Conservation (phyloP, 2,329 filamentous ascomycete genomes). For the Phoma sp. region DNA sequence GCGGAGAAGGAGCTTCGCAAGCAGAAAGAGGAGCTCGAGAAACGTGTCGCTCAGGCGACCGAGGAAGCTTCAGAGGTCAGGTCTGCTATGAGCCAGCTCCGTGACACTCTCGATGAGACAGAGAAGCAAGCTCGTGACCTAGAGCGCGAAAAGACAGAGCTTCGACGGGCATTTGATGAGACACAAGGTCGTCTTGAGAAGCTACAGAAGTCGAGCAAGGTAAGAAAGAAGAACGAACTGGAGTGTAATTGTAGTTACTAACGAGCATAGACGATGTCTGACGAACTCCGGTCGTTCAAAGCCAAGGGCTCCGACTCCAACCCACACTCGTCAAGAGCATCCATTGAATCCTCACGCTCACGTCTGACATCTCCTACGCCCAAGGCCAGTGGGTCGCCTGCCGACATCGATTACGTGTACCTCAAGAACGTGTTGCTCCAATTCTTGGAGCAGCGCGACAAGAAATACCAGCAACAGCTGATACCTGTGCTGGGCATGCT, state of each 20-base stretch:
- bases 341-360: conserved; percentile 60
- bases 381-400: conserved; percentile 43
- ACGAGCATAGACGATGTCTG: conserved; percentile 56
- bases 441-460: conserved; percentile 81
- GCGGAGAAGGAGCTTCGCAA: conserved; percentile 76
- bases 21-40: conserved; percentile 77
- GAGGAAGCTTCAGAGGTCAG: conserved; percentile 79
- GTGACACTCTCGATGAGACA: conserved; percentile 81
- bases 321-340: conserved; percentile 62
- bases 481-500: conserved; percentile 79
- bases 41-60: conserved; percentile 68
- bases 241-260: conserved; percentile 14
- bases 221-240: conserved; percentile 22
- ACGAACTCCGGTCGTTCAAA: conserved; percentile 62
- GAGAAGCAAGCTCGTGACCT: conserved; percentile 83
- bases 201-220: conserved; percentile 70
- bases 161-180: conserved; percentile 79
- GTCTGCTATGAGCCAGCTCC: conserved; percentile 76
- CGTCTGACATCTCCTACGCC: conserved; percentile 56
- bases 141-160: conserved; percentile 79
- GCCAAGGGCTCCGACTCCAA: conserved; percentile 50
- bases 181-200: conserved; percentile 78
- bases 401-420: conserved; percentile 67
- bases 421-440: conserved; percentile 82
- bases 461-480: conserved; percentile 74